A percentile compares a stretch with the other conserved stretches of the same genome.
Conservation (phyloP, 768 basidiomycete species). For the Russula vinacea region DNA sequence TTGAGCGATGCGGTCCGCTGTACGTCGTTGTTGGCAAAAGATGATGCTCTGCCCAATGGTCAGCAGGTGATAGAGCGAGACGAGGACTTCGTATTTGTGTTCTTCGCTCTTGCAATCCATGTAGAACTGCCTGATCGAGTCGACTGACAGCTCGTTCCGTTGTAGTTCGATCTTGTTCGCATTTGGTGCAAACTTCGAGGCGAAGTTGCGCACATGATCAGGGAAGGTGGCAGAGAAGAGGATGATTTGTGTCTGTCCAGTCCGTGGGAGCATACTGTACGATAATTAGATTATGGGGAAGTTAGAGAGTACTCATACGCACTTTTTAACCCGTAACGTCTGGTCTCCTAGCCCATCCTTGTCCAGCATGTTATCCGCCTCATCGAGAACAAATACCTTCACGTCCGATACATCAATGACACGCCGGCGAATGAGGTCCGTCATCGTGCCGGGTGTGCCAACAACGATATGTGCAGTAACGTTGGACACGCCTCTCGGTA, state of each 20-base stretch:
- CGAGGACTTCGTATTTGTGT: conserved; percentile 93
- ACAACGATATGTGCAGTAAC: conserved; percentile 90
- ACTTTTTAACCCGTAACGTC: conserved; percentile 93
- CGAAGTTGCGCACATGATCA: conserved; percentile 88
- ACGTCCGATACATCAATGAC: conserved; percentile 78
- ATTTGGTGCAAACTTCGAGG: conserved; percentile 85
- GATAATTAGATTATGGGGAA: conserved; percentile 6
- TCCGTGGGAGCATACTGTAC: conserved; percentile 55
- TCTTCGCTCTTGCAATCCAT: conserved; percentile 92
- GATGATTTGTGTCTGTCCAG: conserved; percentile 69
- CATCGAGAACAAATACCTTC: conserved; percentile 93
- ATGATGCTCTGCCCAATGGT: conserved; percentile 99
- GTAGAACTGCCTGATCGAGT: conserved; percentile 95
- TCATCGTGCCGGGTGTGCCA: conserved; percentile 94
- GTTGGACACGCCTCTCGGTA: conserved; percentile 58
- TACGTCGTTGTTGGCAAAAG: conserved; percentile 92
- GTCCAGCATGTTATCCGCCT: conserved; percentile 99
- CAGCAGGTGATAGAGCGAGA: conserved; percentile 82
- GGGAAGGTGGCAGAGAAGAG: conserved; percentile 99
- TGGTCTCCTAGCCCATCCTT: conserved; percentile 93
- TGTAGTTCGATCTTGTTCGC: conserved; percentile 97
- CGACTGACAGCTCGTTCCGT: conserved; percentile 89
- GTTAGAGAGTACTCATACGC: conserved; percentile 32
- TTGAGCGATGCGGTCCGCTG: conserved; percentile 86
- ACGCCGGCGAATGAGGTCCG: conserved; percentile 73